Conservation (phyloP, 2,329 filamentous ascomycete genomes). For the Diatrype stigma region DNA sequence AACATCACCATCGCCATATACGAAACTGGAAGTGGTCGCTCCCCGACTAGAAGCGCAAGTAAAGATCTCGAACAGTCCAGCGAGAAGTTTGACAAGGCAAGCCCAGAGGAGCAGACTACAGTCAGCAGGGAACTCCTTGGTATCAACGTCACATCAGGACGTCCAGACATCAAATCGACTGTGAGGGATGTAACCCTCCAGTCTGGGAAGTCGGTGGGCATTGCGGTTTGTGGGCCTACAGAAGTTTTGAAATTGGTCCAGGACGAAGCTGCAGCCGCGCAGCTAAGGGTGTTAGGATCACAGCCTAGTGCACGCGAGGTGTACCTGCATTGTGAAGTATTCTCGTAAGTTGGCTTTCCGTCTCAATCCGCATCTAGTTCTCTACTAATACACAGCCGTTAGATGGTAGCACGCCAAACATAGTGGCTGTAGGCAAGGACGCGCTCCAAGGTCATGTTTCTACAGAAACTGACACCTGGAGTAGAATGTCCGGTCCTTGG, state of each 20-base stretch:
- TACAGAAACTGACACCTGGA: too few species aligned
- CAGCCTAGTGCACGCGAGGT: conserved; percentile 20
- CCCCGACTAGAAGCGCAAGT: conserved; percentile 4
- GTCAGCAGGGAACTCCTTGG: not conserved
- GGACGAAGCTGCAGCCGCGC: conserved; percentile 23
- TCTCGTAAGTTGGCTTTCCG: conserved; percentile 18
- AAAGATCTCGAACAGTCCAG: conserved; percentile 6
- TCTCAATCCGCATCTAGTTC: too few species aligned
- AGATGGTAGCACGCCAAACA: too few species aligned
- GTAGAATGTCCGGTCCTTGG: too few species aligned
- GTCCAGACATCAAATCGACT: conserved; percentile 16
- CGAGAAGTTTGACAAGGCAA: not conserved
- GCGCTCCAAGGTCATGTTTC: too few species aligned
- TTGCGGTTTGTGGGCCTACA: conserved; percentile 23
- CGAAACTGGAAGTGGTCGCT: conserved; percentile 13
- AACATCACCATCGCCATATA: conserved; percentile 18
- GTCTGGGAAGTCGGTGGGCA: conserved; percentile 16
- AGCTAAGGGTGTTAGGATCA: conserved; percentile 18
- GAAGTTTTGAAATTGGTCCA: conserved; percentile 18
- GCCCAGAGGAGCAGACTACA: not conserved
- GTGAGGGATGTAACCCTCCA: conserved; percentile 18
- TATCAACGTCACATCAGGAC: conserved; percentile 9
- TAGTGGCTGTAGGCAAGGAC: too few species aligned
- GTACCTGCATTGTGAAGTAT: conserved; percentile 23
- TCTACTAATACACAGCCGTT: too few species aligned